phyloP scores from a whole-genome alignment of 2,329 filamentous ascomycete genomes.

The Pseudophaeomoniella oleicola region DNA sequence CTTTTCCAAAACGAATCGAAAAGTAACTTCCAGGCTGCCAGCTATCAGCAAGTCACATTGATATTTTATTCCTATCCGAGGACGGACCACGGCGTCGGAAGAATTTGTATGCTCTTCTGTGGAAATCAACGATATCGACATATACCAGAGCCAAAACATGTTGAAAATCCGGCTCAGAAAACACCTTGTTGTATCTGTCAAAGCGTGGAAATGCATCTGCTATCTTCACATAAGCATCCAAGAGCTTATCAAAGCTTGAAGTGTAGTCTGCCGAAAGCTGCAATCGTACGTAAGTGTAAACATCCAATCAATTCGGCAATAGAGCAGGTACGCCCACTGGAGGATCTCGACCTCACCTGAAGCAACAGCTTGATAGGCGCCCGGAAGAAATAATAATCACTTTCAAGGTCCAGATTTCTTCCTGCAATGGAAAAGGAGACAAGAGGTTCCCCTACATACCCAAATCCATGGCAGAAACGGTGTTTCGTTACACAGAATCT shows the following conservation, averaged over 20 bases:
- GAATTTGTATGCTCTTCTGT: constrained; percentile 32
- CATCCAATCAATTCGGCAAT: too few species aligned
- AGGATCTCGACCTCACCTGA: too few species aligned
- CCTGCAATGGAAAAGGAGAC: too few species aligned
- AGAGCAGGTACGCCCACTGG: too few species aligned
- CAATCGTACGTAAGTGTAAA: too few species aligned
- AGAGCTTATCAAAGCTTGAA: constrained; percentile 27
- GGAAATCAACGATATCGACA: constrained; percentile 34
- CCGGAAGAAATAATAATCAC: too few species aligned
- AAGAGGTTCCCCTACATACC: too few species aligned
- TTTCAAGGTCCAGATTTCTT: too few species aligned
- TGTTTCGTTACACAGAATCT: constrained; percentile 32
- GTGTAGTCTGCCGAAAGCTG: constrained; percentile 18
- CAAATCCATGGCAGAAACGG: constrained; percentile 32
- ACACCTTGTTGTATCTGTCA: constrained; percentile 17
- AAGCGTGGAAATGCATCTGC: constrained; percentile 25
- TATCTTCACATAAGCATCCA: constrained; percentile 26
- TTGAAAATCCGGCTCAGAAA: constrained; percentile 23
- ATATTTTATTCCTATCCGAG: too few species aligned
- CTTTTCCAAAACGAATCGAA: constrained; percentile 16
- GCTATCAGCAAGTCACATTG: too few species aligned
- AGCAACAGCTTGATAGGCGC: constrained; percentile 26
- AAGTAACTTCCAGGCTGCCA: constrained; percentile 15
- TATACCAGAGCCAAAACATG: constrained; percentile 29
- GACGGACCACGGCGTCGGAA: too few species aligned